Conservation (phyloP, 1,284 basidiomycete genomes). For the Cryptococcus wingfieldii region DNA sequence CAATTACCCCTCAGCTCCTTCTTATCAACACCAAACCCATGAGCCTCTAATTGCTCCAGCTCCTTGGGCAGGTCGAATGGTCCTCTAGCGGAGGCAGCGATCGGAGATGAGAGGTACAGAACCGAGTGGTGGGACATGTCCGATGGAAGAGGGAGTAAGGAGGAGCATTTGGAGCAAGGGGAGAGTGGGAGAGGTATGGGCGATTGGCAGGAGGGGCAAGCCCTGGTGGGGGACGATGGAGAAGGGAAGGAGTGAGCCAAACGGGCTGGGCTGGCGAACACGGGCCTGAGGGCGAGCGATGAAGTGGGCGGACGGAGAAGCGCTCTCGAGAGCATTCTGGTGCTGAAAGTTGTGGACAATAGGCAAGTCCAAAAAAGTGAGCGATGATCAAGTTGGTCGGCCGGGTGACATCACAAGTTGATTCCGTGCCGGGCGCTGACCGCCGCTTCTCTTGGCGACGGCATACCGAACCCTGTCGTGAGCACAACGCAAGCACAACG, state of each 20-base stretch:
- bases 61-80: conserved; percentile 29
- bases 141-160: conserved; percentile 35
- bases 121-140: conserved; percentile 40
- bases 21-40: conserved; percentile 38
- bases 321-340: too few relatives aligned
- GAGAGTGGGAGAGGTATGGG: conserved; percentile 31
- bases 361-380: too few relatives aligned
- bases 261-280: background rate
- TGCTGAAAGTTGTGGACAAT: too few relatives aligned
- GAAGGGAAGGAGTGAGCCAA: background rate
- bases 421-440: background rate
- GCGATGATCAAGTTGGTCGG: background rate
- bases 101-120: conserved; percentile 29
- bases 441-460: background rate
- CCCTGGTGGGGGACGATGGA: conserved; percentile 14
- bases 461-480: background rate
- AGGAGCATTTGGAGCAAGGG: conserved; percentile 40
- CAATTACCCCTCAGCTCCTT: conserved; percentile 35
- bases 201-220: conserved; percentile 32
- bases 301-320: too few relatives aligned
- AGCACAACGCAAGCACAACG: too few relatives aligned
- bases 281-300: background rate
- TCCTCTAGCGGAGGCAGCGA: conserved; percentile 6
- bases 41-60: conserved; percentile 26
- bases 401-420: background rate